Conservation (phyloP, 768 basidiomycete genomes). For the Lactarius sp. region DNA sequence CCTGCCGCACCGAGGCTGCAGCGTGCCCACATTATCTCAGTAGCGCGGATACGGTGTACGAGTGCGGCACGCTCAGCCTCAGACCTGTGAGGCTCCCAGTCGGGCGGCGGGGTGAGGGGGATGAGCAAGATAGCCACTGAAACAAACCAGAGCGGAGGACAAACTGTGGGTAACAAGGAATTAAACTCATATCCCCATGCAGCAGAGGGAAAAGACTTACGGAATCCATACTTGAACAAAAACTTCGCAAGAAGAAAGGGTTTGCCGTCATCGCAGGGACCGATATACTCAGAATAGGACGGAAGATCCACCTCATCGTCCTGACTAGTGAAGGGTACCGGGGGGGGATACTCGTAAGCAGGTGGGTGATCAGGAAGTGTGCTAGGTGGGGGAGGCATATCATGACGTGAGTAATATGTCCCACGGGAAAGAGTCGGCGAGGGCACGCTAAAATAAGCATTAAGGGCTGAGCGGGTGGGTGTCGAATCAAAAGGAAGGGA, state of each 20-base stretch:
- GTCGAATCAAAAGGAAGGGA: background rate
- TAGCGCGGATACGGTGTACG: constrained; percentile 32
- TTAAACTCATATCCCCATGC: background rate
- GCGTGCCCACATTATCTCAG: constrained; percentile 41
- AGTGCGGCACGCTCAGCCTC: constrained; percentile 34
- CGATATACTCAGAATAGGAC: constrained; percentile 30
- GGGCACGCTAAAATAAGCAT: background rate
- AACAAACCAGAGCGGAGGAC: constrained; percentile 46
- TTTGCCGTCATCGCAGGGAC: constrained; percentile 30
- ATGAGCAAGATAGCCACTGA: constrained; percentile 39
- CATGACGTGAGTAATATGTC: background rate
- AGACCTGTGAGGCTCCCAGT: constrained; percentile 37
- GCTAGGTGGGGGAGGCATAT: background rate
- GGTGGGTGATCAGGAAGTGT: background rate
- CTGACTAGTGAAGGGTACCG: background rate
- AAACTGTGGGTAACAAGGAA: constrained; percentile 33
- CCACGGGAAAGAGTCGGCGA: background rate
- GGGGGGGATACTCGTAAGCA: background rate
- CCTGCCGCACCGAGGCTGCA: constrained; percentile 34
- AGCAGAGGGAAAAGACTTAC: constrained; percentile 33
- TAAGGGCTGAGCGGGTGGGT: background rate
- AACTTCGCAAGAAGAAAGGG: constrained; percentile 43
- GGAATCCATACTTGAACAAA: constrained; percentile 47
- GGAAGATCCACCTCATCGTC: constrained; percentile 30
- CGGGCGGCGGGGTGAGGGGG: constrained; percentile 37